Base-by-base conservation (phyloP, 2,329 filamentous ascomycete genomes). In the Curvularia hawaiiensis region DNA sequence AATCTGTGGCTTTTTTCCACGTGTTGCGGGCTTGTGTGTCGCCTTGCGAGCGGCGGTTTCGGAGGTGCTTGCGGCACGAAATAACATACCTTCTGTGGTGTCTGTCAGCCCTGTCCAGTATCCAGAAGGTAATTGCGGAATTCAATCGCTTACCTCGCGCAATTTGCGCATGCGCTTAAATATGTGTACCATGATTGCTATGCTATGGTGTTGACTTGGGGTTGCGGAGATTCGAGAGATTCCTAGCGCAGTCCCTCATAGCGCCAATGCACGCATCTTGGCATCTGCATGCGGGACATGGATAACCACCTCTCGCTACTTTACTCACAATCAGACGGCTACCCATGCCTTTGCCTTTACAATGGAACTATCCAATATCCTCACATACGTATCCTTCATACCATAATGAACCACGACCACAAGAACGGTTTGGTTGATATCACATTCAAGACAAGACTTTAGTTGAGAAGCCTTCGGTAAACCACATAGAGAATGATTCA, bases 111-210 rank as follows among this genome's bases (percentile, higher is more conserved):
- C 38, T n/a, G 22, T 40, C 45, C 50, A 54, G 44, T 56, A 22
- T 7, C 18, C 16, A 18, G n/a, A 18, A 51, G n/a, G 14, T 35
- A 14, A 18, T 28, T 10, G 24, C 38, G 20, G 11, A 51, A 8
- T 24, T 8, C 8, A 43, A 38, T 40, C 9, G 82, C 87, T 77
- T 83, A 92, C 90, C 77, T 84, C 82, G 76, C 86, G 87, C 74
- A 96, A 80, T 78, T 86, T 87, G 75, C 88, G 87, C 84, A 92
- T 87, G 69, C 91, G 88, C 79, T 87, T 86, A 71, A 85, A 75
- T 78, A 90, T 76, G 64, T 80, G 79, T 51, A 82, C 80, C 84
- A 85, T 86, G 64, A 58, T 67, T 67, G 63, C 52, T 65, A 56
- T 66, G 59, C 46, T 56, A 45, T 59, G 55, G 38, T 56, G 41